Percentiles rank a stretch among this genome's conserved stretches.
Conservation (phyloP, 2,329 filamentous ascomycete species). For the Colletotrichum karsti region DNA sequence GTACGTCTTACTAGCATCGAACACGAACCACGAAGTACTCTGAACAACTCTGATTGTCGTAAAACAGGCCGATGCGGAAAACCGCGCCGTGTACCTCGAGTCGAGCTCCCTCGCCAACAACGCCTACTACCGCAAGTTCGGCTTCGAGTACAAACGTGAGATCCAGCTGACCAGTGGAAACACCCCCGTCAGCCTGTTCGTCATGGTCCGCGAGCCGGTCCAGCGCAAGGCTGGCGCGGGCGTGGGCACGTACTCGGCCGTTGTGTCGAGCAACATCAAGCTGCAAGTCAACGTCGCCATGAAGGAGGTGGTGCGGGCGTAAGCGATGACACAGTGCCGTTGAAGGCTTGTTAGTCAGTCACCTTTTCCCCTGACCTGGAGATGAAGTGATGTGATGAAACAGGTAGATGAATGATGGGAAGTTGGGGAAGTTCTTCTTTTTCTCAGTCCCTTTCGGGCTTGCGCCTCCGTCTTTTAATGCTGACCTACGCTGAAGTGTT, state of each 20-base stretch:
- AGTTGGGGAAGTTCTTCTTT: neutral
- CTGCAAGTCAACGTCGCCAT: slow-evolving; percentile 39
- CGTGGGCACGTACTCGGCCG: slow-evolving; percentile 34
- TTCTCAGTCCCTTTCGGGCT: neutral
- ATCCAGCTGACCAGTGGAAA: slow-evolving; percentile 68
- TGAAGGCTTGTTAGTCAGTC: slow-evolving; percentile 12
- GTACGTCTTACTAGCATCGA: slow-evolving; percentile 48
- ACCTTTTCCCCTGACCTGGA: neutral
- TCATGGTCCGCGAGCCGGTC: slow-evolving; percentile 83
- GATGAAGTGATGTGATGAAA: neutral
- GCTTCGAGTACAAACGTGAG: slow-evolving; percentile 72
- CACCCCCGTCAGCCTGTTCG: slow-evolving; percentile 72
- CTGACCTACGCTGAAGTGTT: slow-evolving; percentile 22
- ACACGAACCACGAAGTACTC: no score
- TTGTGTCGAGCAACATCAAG: slow-evolving; percentile 42
- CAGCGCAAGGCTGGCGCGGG: slow-evolving; percentile 36
- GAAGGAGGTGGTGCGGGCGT: slow-evolving; percentile 29
- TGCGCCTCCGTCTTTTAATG: slow-evolving; percentile 12
- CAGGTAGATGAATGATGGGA: neutral
- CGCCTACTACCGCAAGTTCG: slow-evolving; percentile 77
- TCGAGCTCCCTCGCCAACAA: slow-evolving; percentile 76
- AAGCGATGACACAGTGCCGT: neutral
- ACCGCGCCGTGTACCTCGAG: slow-evolving; percentile 79
- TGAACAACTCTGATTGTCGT: neutral
- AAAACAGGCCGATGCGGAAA: slow-evolving; percentile 71